These are phyloP conservation scores for Heterobasidion irregulare DNA, from an alignment of 1,284 basidiomycete species.

Conservation along the genomic window DNA sequence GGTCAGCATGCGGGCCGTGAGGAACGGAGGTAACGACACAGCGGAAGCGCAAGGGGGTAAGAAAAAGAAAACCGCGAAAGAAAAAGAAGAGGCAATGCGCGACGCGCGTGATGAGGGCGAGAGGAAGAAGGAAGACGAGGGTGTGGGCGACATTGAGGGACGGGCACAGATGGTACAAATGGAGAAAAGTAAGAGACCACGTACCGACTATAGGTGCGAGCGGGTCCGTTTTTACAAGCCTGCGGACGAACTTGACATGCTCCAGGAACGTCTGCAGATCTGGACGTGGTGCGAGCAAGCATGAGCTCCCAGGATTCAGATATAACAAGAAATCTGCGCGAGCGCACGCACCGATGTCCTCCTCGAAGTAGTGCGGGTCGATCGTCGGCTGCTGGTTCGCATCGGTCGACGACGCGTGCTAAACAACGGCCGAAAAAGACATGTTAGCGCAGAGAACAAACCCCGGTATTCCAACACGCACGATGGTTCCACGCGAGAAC, in stretches of 20 bases:
- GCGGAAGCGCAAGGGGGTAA: too few relatives aligned
- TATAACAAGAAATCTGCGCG: not conserved
- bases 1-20: too few relatives aligned
- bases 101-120: constrained; percentile 7
- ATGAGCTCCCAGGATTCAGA: not conserved
- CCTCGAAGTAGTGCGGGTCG: constrained; percentile 33
- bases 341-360: constrained; percentile 24
- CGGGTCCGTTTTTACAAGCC: constrained; percentile 22
- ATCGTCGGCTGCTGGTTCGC: constrained; percentile 27
- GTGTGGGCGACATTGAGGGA: too few relatives aligned
- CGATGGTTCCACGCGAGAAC: constrained; percentile 28
- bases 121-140: not conserved
- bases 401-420: constrained; percentile 26
- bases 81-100: not conserved
- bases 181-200: not conserved
- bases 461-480: constrained; percentile 8
- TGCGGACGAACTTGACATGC: constrained; percentile 28
- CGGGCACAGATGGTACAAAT: not conserved
- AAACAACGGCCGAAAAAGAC: not conserved
- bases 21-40: too few relatives aligned
- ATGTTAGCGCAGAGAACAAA: not conserved
- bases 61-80: not conserved
- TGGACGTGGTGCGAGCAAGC: not conserved
- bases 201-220: constrained; percentile 9
- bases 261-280: constrained; percentile 28